Base-by-base conservation (phyloP, 208 protist genomes). In the Zelonia costaricensis region DNA sequence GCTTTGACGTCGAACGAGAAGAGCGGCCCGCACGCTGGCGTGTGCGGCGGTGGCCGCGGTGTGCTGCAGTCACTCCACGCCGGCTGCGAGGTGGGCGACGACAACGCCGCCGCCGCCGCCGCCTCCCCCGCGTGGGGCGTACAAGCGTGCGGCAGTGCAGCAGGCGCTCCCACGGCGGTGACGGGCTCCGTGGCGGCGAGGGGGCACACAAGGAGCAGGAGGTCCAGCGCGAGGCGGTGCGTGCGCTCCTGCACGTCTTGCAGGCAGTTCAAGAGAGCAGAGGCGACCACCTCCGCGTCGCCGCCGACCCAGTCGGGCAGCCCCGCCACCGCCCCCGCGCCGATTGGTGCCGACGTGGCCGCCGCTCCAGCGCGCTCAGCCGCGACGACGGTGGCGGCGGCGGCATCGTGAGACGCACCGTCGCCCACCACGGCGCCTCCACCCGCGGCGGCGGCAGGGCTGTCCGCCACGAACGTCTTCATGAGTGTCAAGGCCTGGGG, bases 191-290 rank as follows among this genome's bases (percentile, higher is more conserved):
- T 35, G 23, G 39, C 16, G 25, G 40, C 42, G 10, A 87, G 52
- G 9, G 81, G 81, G 54, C 78, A 79, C 16, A 70, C 51, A 8
- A 36, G 43, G 27, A 71, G 53, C 22, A 87, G 56, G 23, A 87
- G 25, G 35, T 87, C 81, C 9, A 87, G 73, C 51, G 65, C 72
- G 12, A 87, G 62, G 15, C 81, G 60, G 23, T 72, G 69, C 4
- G 49, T 64, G 43, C 64, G 53, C 22, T 87, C 81, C 27, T 67
- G 74, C 15, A 59, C 49, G 45, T 80, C 81, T 42, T 84, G 74
- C 28, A 87, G 56, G 22, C 66, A 76, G 31, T 54, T 69, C 28
- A 87, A 69, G 13, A 87, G 70, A 1, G 51, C 66, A 4, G 58
- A 27, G 31, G 58, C 51, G n/a, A 72, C 59, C 5, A 42, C 44